Conservation (phyloP, 2,329 filamentous ascomycete species). For the Cladosporium sp. region DNA sequence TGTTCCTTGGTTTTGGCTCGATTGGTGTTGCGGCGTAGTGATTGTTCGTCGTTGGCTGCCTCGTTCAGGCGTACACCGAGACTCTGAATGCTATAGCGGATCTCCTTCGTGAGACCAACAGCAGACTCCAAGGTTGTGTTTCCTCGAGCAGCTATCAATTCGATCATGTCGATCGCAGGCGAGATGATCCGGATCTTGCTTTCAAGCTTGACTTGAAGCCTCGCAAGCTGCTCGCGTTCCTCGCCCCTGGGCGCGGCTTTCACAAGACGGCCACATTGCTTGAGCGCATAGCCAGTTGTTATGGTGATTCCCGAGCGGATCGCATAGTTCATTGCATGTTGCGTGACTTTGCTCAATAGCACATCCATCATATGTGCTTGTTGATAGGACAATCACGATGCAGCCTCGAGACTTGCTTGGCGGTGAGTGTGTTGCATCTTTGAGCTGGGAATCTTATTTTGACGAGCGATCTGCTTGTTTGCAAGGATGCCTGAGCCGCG, state of each 20-base stretch:
- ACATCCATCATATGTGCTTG: constrained; percentile 61
- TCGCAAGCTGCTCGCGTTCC: constrained; percentile 65
- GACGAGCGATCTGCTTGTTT: neutral
- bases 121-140: constrained; percentile 81
- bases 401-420: too few relatives aligned
- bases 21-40: constrained; percentile 40
- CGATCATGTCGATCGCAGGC: constrained; percentile 86
- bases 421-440: neutral
- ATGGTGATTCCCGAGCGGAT: constrained; percentile 82
- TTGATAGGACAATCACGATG: neutral
- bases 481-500: constrained; percentile 10
- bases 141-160: constrained; percentile 75
- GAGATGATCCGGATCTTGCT: constrained; percentile 91
- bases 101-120: constrained; percentile 72
- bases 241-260: constrained; percentile 68
- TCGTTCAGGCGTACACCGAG: constrained; percentile 71
- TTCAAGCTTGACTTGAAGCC: constrained; percentile 69
- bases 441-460: neutral
- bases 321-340: constrained; percentile 87
- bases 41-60: constrained; percentile 62
- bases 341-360: constrained; percentile 61
- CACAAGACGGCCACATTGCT: constrained; percentile 72
- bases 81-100: constrained; percentile 77
- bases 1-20: constrained; percentile 50
- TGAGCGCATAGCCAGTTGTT: constrained; percentile 79